Evolutionary conservation across 2,329 filamentous ascomycete genomes (phyloP), one percentile per base, ranked within the genome.

Genomic region (Calycina herbarum): DNA sequence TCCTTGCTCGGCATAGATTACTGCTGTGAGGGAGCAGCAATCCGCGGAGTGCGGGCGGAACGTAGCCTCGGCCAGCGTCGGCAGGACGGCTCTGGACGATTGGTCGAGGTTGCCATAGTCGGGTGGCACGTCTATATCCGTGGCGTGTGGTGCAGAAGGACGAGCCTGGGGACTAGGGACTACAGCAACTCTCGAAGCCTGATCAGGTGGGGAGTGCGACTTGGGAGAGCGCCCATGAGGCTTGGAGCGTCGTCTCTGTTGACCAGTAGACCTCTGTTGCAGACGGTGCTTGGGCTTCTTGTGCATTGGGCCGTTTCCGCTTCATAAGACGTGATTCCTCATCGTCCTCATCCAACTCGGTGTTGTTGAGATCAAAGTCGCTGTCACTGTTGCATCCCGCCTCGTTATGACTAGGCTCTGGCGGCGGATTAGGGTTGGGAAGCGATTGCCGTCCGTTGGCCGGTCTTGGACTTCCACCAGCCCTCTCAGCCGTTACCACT

Each of bases 81-180:
- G 62, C 31, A 57, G 56, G 56, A 31, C 31, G 31, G 24, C 56
- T 10, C 56, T 57, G 31, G 56, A 57, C 31, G 56, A 57, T 57
- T 27, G 20, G 56, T 17, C 56, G 42, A 58, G 54, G 24, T 63
- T 60, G 61, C 54, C 61, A 68, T 57, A 70, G 38, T 66, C 35
- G 60, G 68, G 51, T 68, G 57, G 63, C 45, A 68, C 59, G 67
- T 59, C 68, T 48, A 42, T 54, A 59, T 68, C 58, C 64, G 63
- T 69, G 61, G 65, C 35, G 7, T 33, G 59, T 60, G 45, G 63
- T 31, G 66, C 65, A 48, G 51, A 65, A 59, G 64, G 48, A 54
- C 61, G 62, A 56, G 61, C 61, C 29, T 31, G 29, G 29, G 29
- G 64, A 40, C 38, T 15, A 40, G 38, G 38, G 38, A 15, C 38